A percentile compares a stretch with the other conserved stretches of the same genome.
Evolutionary conservation across 805 yeast genomes (phyloP).

Genomic region (Candida andamanensis): DNA sequence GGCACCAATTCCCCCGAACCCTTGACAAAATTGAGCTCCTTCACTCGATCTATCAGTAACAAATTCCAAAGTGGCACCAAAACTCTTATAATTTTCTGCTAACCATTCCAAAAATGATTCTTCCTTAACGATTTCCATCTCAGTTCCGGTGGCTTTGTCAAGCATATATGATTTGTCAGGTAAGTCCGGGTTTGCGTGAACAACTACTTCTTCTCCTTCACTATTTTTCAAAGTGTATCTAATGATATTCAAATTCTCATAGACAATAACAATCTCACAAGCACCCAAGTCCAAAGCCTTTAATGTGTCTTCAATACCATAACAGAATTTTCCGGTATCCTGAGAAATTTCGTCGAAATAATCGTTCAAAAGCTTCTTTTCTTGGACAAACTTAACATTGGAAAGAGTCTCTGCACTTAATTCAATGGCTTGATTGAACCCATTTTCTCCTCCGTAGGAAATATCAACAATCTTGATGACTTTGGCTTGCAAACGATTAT

Average conservation of each 20-base stretch:
- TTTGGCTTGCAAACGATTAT: conserved; percentile 79
- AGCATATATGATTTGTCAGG: conserved; percentile 70
- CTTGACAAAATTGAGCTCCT: conserved; percentile 97
- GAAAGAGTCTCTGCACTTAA: conserved; percentile 94
- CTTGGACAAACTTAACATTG: conserved; percentile 96
- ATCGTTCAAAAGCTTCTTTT: conserved; percentile 85
- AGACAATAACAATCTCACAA: conserved; percentile 86
- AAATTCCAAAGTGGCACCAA: conserved; percentile 93
- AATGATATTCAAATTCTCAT: conserved; percentile 81
- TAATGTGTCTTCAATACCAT: conserved; percentile 93
- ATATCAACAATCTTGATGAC: conserved; percentile 92
- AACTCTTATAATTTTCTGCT: conserved; percentile 91
- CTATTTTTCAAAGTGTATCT: conserved; percentile 81
- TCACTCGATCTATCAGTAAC: conserved; percentile 95
- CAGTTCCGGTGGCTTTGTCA: conserved; percentile 83
- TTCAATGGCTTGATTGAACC: conserved; percentile 98
- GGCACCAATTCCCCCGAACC: conserved; percentile 99
- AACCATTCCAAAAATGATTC: conserved; percentile 92
- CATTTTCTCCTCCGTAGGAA: conserved; percentile 99
- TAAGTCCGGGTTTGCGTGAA: conserved; percentile 66
- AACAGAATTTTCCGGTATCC: conserved; percentile 96
- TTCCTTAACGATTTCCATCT: conserved; percentile 86
- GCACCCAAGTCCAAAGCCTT: conserved; percentile 97
- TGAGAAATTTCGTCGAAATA: conserved; percentile 97
- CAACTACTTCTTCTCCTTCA: conserved; percentile 73